Evolutionary conservation across 352 stramenopile species (phyloP).

Genomic region (Pythium sukuiense): DNA sequence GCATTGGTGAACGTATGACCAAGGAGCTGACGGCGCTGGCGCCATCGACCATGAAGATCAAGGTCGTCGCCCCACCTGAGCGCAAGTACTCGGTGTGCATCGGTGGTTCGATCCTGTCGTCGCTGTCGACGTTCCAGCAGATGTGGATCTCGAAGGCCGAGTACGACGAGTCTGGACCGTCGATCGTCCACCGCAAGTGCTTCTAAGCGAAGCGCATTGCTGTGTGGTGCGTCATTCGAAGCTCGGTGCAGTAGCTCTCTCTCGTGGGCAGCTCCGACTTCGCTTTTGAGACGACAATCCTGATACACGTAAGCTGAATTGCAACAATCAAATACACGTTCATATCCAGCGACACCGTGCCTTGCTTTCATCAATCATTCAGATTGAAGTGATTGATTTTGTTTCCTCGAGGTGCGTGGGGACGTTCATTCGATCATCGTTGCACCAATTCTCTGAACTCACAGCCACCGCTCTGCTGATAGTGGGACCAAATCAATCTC

Average conservation of each 20-base stretch:
- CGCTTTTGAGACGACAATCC: not conserved
- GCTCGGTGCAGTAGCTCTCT: not conserved
- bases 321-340: not conserved
- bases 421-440: not conserved
- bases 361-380: not conserved
- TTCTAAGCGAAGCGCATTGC: conserved; percentile 56
- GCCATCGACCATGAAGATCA: conserved; percentile 93
- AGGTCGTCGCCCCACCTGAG: conserved; percentile 90
- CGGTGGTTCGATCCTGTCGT: conserved; percentile 94
- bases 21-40: conserved; percentile 89
- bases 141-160: conserved; percentile 97
- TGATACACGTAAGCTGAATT: not conserved
- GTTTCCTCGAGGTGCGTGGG: not conserved
- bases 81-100: conserved; percentile 96
- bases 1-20: conserved; percentile 89
- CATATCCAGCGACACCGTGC: not conserved
- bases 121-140: conserved; percentile 95
- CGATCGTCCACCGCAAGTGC: conserved; percentile 95
- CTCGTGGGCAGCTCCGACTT: not conserved
- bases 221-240: conserved; percentile 4
- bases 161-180: conserved; percentile 95
- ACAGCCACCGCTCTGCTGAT: not conserved
- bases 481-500: not conserved
- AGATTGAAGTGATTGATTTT: not conserved
- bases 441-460: not conserved